Percentiles rank a stretch among this genome's conserved stretches.
phyloP scores from a whole-genome alignment of 805 yeast species.

The Blastobotrys attinorum region DNA sequence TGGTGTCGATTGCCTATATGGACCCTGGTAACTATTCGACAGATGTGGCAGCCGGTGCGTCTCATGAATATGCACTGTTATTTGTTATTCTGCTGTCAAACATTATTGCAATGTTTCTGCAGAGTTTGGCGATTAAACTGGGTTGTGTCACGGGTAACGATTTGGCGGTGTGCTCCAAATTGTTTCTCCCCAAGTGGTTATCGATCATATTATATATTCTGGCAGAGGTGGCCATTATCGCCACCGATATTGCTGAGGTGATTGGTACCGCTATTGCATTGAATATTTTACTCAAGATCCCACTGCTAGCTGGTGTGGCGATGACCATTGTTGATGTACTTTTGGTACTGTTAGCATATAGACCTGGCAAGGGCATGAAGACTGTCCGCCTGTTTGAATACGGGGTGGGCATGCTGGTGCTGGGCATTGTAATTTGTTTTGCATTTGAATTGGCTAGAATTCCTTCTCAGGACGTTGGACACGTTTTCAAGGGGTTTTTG shows the following conservation, averaged over 20 bases:
- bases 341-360: constrained; percentile 77
- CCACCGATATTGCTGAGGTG: constrained; percentile 94
- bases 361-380: constrained; percentile 74
- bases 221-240: constrained; percentile 87
- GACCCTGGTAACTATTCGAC: constrained; percentile 97
- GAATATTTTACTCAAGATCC: constrained; percentile 72
- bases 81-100: constrained; percentile 76
- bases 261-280: constrained; percentile 96
- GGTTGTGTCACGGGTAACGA: constrained; percentile 95
- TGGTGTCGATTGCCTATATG: constrained; percentile 94
- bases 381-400: constrained; percentile 75
- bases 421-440: constrained; percentile 81
- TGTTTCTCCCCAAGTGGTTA: constrained; percentile 55
- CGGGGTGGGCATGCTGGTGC: constrained; percentile 67
- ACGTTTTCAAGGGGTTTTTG: constrained; percentile 61
- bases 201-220: constrained; percentile 50
- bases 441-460: constrained; percentile 68
- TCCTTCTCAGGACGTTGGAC: constrained; percentile 43
- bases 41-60: constrained; percentile 90
- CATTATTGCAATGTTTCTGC: constrained; percentile 79
- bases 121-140: constrained; percentile 72
- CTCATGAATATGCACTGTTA: constrained; percentile 67
- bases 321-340: constrained; percentile 81
- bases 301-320: constrained; percentile 75
- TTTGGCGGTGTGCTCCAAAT: constrained; percentile 78